A percentile compares a stretch with the other conserved stretches of the same genome.
These are phyloP conservation scores for Phytophthora constricta DNA, from an alignment of 352 stramenopile species.

Conservation along the genomic window DNA sequence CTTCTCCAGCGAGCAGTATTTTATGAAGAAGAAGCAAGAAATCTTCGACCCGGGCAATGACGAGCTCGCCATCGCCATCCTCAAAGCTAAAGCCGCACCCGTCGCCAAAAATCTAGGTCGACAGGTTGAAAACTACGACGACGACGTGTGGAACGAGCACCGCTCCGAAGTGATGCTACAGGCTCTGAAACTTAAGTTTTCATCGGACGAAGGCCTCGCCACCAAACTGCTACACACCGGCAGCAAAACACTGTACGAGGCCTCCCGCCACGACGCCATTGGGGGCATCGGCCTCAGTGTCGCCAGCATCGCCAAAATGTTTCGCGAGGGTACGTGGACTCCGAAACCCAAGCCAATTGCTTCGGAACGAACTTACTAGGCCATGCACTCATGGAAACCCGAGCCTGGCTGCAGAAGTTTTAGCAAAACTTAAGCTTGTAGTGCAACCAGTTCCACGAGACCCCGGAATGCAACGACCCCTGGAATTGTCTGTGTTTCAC, in stretches of 20 bases:
- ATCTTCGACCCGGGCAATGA: conserved; percentile 59
- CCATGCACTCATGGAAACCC: conserved; percentile 60
- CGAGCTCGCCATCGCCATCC: conserved; percentile 46
- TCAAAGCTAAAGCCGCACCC: conserved; percentile 51
- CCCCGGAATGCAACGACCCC: too few relatives aligned
- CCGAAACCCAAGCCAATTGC: conserved; percentile 34
- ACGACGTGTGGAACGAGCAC: conserved; percentile 44
- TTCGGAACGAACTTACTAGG: conserved; percentile 68
- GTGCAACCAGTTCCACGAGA: too few relatives aligned
- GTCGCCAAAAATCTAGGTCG: conserved; percentile 61
- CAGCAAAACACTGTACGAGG: conserved; percentile 63
- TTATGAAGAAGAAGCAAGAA: conserved; percentile 81
- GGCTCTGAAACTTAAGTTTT: conserved; percentile 74
- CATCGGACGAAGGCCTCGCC: conserved; percentile 35
- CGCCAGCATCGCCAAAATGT: conserved; percentile 40
- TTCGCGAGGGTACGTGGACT: conserved; percentile 51
- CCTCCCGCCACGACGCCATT: conserved; percentile 51
- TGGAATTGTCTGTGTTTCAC: too few relatives aligned
- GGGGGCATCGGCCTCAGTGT: conserved; percentile 72
- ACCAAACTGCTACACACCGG: conserved; percentile 50
- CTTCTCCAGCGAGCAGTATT: conserved; percentile 76
- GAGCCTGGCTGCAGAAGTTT: conserved; percentile 46
- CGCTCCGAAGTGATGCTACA: conserved; percentile 61
- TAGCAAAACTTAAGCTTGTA: too few relatives aligned
- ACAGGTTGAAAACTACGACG: conserved; percentile 63